These are phyloP conservation scores for Myriosclerotinia scirpicola DNA, from an alignment of 2,329 filamentous ascomycete genomes.

Conservation along the genomic window DNA sequence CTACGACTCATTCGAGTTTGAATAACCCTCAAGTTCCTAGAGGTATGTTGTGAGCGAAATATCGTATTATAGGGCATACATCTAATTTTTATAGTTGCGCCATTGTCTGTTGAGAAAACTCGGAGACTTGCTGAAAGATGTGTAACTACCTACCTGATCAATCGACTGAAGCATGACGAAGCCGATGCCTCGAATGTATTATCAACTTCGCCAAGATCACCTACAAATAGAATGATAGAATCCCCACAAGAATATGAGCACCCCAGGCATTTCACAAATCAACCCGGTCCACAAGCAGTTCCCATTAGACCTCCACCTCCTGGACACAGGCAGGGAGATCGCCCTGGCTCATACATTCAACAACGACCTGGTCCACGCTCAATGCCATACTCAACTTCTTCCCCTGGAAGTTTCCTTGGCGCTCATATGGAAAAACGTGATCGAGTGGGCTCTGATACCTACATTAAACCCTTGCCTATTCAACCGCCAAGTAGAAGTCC, in stretches of 20 bases:
- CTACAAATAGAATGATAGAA: background rate
- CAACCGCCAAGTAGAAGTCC: slow-evolving; percentile 17
- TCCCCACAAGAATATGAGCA: slow-evolving; percentile 9
- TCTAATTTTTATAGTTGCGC: slow-evolving; percentile 41
- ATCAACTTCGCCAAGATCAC: slow-evolving; percentile 11
- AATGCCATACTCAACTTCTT: slow-evolving; percentile 35
- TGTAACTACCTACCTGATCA: slow-evolving; percentile 50
- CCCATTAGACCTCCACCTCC: slow-evolving; percentile 12
- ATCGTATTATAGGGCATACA: background rate
- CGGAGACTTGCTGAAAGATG: slow-evolving; percentile 57
- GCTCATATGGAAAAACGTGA: slow-evolving; percentile 23
- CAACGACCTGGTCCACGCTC: slow-evolving; percentile 15
- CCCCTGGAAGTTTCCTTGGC: slow-evolving; percentile 33
- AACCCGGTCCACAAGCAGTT: slow-evolving; percentile 19
- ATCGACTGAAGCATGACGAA: slow-evolving; percentile 42
- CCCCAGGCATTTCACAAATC: slow-evolving; percentile 4
- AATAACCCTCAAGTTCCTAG: slow-evolving; percentile 28
- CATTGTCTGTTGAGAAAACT: slow-evolving; percentile 61
- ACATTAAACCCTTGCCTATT: background rate
- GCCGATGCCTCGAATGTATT: slow-evolving; percentile 26
- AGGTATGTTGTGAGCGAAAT: slow-evolving; percentile 26
- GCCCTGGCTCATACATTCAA: background rate
- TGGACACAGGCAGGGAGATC: slow-evolving; percentile 5
- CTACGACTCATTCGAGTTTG: slow-evolving; percentile 27
- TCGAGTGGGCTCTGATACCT: slow-evolving; percentile 19